Evolutionary conservation across 257 asterid species (phyloP).

Genomic region (Lycium barbarum): DNA sequence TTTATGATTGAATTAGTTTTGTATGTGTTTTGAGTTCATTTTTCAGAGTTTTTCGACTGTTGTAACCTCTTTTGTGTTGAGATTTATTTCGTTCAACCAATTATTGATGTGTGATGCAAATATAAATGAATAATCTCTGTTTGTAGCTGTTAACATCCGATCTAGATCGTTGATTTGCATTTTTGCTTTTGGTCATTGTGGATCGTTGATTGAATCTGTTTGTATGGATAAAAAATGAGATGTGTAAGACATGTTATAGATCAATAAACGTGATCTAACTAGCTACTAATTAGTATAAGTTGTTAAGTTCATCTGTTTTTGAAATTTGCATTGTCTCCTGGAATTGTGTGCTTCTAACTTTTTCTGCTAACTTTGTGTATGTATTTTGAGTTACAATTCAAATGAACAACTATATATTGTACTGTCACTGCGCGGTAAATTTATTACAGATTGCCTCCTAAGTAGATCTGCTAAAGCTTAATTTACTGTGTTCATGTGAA

Average conservation of each 20-base stretch:
- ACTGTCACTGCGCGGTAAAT: not conserved
- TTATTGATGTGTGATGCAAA: not conserved
- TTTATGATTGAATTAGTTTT: not conserved
- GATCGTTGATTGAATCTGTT: not conserved
- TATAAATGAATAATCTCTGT: not conserved
- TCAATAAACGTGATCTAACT: not conserved
- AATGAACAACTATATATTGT: not conserved
- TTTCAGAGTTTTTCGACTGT: not conserved
- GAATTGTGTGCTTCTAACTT: constrained; percentile 2
- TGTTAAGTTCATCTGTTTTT: not conserved
- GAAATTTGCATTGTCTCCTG: not conserved
- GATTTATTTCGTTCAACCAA: not conserved
- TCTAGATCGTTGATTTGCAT: no score
- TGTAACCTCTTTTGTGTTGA: not conserved
- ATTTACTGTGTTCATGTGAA: not conserved
- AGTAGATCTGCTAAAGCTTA: not conserved
- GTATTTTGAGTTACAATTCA: not conserved
- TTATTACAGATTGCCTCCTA: not conserved
- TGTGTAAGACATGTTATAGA: not conserved
- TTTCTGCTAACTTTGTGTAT: not conserved
- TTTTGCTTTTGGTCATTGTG: not conserved
- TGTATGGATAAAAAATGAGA: not conserved
- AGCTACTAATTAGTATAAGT: not conserved
- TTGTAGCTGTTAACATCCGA: not conserved
- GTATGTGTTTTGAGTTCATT: not conserved